Base-by-base conservation (phyloP, 164 flowering plant species). In the Tetracentron sinense region DNA sequence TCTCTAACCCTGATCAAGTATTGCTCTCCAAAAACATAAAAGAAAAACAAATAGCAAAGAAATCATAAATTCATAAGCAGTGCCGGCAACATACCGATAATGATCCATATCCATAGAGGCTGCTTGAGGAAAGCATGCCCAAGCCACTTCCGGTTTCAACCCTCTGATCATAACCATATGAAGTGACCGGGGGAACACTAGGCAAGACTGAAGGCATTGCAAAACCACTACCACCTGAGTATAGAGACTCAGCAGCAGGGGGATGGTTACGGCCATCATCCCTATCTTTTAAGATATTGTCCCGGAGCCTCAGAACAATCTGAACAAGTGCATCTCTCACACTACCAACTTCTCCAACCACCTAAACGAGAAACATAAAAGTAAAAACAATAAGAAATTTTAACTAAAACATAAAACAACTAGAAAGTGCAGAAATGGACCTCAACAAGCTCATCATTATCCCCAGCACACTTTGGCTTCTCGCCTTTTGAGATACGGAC, bases 261-360 rank as follows among this genome's bases (percentile, higher is more conserved):
- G 78, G 69, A 38, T 12, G 7, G 54, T 76, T 85, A 26, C 63
- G 86, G 61, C 64, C 74, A 51, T 72, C 78, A 46, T 86, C 96
- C 68, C 60, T 86, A 53, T 85, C 89, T 67, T 77, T 88, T 54
- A 94, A 71, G n/a, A 70, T 89, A 81, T 89, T 92, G 71, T 85
- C 96, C 29, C 97, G 86, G 8, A 91, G 89, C 81, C 97, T 86
- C 67, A 91, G 48, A 70, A 91, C 82, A 70, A 94, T 86, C 72
- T 91, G 97, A 33, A 88, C 75, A 72, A 94, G 89, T 28, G 96
- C 97, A 78, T 91, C 96, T 77, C 96, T 88, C 42, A 94, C 89
- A 75, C 63, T 62, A 49, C 72, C 71, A 70, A 86, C 89, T 66
- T 81, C 85, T 62, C 97, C 99, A 72, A 57, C 54, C 20, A 89